Base-by-base conservation (phyloP, 164 flowering plant species). In the Aristolochia fimbriata region DNA sequence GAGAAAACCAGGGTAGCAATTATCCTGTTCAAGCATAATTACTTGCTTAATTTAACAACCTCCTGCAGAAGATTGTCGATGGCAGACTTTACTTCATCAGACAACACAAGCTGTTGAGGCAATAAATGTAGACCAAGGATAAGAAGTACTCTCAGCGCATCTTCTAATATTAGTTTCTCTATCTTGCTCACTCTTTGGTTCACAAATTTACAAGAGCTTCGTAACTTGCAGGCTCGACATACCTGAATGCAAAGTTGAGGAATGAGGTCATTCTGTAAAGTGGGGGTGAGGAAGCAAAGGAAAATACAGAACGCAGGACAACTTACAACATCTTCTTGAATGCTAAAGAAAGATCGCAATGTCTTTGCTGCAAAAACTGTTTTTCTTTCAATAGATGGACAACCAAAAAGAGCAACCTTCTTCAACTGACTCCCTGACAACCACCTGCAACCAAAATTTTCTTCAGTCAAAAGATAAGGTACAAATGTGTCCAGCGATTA, bases 351-450 rank as follows among this genome's bases (percentile, higher is more conserved):
- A 17, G 57, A 60, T 8, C 89, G 84, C 65, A 87, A 55, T 22
- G 69, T 77, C 77, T 92, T 92, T 53, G 96, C 96, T 62, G 91
- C 70, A 72, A 76, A 80, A 22, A 77, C 70, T 63, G 46, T 66
- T 72, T 72, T 81, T 65, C 50, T 76, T 50, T 48, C 67, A 16
- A 68, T 41, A 51, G 87, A 79, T 57, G 98, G 98, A 55, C 98
- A 92, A 43, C 98, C 98, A 64, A 80, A 84, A 41, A 74, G 75
- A 8, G 91, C 91, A n/a, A 88, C 74, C 51, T 64, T 73, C 71
- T 81, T 91, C 77, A 87, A 62, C 57, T 85, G 80, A 61, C 78
- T 71, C 16, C 84, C 86, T 43, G 91, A 84, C 68, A 87, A 70
- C 91, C 85, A 82, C 68, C 97, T 88, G 79, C 67, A 69, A 2